Base-by-base conservation (phyloP, 352 stramenopile genomes). In the Phytophthora gonapodyides region DNA sequence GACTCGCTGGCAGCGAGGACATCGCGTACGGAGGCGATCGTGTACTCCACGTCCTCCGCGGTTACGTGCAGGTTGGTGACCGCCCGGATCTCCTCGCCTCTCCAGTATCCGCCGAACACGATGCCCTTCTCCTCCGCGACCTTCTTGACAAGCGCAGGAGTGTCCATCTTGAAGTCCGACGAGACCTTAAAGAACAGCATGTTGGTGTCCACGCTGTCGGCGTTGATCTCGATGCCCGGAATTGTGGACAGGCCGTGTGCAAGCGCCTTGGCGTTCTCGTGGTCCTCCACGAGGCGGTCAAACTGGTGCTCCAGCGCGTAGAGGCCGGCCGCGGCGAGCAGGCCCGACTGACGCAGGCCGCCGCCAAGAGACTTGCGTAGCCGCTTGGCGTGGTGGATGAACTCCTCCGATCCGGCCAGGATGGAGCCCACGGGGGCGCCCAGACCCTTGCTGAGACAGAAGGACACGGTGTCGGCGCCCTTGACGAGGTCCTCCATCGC, bases 401-500 rank as follows among this genome's bases (percentile, higher is more conserved):
- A 96, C 47, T 91, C 77, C 17, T 78, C 63, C 1, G 87, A 82
- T 51, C 94, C 96, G 4, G 96, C 94, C 21, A 99, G 79, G 33
- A 99, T 85, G 37, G 87, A 97, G 17, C 96, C 96, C 13, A 98
- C 80, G 0, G 96, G 96, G 3, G 96, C 88, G 17, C 94, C 94
- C 17, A 99, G 78, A 7, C 93, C 96, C 70, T 99, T 99, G 70
- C 91, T 98, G 44, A 99, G 78, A 64, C 96, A 99, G 45, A 98
- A 81, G 13, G 88, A 96, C 19, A 98, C 84, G 44, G 89, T 96
- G 73, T 98, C 93, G 7, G 88, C 90, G 11, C 75, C 71, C 33
- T 79, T 58, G 42, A 96, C 94, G 30, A 98, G 69, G 36, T 91
- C 81, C 37, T 77, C 68, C n/a, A 94, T 61, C 15, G 82, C 67